Evolutionary conservation across 2,329 filamentous ascomycete genomes (phyloP).

Genomic region (Pleoardoris graminearum): DNA sequence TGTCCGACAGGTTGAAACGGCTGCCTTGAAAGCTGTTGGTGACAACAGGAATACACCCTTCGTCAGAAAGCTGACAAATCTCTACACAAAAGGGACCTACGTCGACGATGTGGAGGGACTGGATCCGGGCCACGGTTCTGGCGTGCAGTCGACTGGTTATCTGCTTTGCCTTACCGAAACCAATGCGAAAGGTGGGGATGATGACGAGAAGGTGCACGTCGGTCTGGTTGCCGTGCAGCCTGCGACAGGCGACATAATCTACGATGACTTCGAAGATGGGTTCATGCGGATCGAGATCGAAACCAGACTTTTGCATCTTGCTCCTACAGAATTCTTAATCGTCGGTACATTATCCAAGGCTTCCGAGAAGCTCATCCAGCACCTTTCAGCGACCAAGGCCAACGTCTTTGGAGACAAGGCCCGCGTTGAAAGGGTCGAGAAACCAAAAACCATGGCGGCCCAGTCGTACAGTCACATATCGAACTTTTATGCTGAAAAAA

Average conservation of each 20-base stretch:
- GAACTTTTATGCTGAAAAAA: slow-evolving; percentile 86
- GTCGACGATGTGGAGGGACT: slow-evolving; percentile 89
- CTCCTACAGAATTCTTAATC: slow-evolving; percentile 91
- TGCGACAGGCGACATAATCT: slow-evolving; percentile 92
- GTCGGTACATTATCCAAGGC: slow-evolving; percentile 88
- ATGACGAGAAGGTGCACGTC: slow-evolving; percentile 90
- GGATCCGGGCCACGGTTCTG: slow-evolving; percentile 59
- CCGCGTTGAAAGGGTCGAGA: slow-evolving; percentile 77
- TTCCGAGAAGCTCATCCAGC: slow-evolving; percentile 88
- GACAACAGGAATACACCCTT: slow-evolving; percentile 95
- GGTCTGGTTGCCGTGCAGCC: slow-evolving; percentile 94
- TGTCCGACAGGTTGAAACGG: slow-evolving; percentile 91
- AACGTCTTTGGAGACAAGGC: slow-evolving; percentile 92
- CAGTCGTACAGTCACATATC: slow-evolving; percentile 88
- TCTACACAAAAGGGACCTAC: slow-evolving; percentile 98
- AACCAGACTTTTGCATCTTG: slow-evolving; percentile 91
- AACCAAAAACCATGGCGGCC: slow-evolving; percentile 77
- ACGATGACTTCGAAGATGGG: slow-evolving; percentile 93
- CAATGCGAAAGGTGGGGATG: slow-evolving; percentile 76
- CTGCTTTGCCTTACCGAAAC: slow-evolving; percentile 89
- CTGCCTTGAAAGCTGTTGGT: slow-evolving; percentile 90
- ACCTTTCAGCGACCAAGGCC: slow-evolving; percentile 82
- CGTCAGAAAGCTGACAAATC: slow-evolving; percentile 86
- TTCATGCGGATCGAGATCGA: slow-evolving; percentile 98
- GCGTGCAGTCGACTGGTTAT: slow-evolving; percentile 72